Evolutionary conservation across 768 basidiomycete species (phyloP).

Genomic region (Gelatoporia subvermispora): DNA sequence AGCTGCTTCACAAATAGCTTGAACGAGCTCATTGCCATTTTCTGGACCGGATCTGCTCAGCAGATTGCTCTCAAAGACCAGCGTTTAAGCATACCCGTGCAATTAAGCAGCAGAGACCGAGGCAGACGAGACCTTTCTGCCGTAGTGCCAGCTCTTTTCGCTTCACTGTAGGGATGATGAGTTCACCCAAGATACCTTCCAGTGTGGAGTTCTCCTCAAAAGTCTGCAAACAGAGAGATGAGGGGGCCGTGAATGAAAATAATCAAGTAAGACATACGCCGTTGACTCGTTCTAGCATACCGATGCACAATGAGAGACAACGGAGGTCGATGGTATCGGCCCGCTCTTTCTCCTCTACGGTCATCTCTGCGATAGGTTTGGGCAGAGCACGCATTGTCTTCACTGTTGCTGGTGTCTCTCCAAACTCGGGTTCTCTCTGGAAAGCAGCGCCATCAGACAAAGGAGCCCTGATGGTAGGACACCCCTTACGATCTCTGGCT

Average conservation of each 20-base stretch:
- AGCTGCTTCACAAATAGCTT: slow-evolving; percentile 81
- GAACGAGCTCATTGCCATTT: slow-evolving; percentile 61
- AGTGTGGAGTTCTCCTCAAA: slow-evolving; percentile 67
- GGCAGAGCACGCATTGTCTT: slow-evolving; percentile 19
- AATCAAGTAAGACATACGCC: slow-evolving; percentile 45
- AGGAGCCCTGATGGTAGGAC: not conserved
- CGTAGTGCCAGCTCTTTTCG: slow-evolving; percentile 80
- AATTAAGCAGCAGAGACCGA: slow-evolving; percentile 85
- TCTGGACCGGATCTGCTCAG: slow-evolving; percentile 26
- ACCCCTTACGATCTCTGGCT: slow-evolving; percentile 24
- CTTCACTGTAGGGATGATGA: slow-evolving; percentile 88
- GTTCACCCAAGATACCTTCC: slow-evolving; percentile 65
- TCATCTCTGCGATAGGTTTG: slow-evolving; percentile 38
- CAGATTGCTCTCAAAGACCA: not conserved
- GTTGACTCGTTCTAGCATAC: slow-evolving; percentile 83
- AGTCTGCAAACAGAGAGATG: slow-evolving; percentile 27
- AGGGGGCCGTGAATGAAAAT: not conserved
- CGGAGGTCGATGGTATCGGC: slow-evolving; percentile 66
- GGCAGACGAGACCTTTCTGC: slow-evolving; percentile 73
- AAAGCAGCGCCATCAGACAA: slow-evolving; percentile 1
- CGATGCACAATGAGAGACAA: slow-evolving; percentile 73
- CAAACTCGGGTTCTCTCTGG: slow-evolving; percentile 31
- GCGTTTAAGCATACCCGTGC: slow-evolving; percentile 46
- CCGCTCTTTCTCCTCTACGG: slow-evolving; percentile 53
- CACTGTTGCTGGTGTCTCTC: slow-evolving; percentile 23